A percentile compares a stretch with the other conserved stretches of the same genome.
Conservation (phyloP, 2,329 filamentous ascomycete species). For the Botryotinia globosa region DNA sequence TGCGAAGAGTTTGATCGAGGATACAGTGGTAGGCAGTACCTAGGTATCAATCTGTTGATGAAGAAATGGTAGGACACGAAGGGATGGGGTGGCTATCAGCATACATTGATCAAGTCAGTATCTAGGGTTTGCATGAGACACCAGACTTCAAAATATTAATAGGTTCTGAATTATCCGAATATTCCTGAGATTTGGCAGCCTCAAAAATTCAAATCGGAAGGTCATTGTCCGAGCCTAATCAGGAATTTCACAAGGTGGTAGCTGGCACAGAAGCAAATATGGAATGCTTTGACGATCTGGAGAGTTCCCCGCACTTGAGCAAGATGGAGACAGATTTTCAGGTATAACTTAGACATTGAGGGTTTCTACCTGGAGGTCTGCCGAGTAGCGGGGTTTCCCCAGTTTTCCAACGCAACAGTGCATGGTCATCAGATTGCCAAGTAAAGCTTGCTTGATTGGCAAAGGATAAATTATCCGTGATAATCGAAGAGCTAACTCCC, state of each 20-base stretch:
- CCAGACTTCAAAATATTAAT: conserved; percentile 43
- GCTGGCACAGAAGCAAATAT: neutral
- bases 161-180: conserved; percentile 39
- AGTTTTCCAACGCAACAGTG: conserved; percentile 3
- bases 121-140: conserved; percentile 46
- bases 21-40: conserved; percentile 41
- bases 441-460: neutral
- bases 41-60: conserved; percentile 43
- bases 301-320: neutral
- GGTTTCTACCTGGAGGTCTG: neutral
- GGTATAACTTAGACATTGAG: neutral
- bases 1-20: conserved; percentile 44
- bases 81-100: conserved; percentile 42
- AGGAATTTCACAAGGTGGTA: neutral
- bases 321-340: neutral
- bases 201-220: neutral
- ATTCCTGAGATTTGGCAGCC: neutral
- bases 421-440: conserved; percentile 14
- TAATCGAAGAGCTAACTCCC: neutral
- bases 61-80: conserved; percentile 46
- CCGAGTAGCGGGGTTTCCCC: neutral
- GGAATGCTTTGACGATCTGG: neutral
- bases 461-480: conserved; percentile 16
- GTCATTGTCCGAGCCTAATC: neutral
- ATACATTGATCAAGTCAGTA: conserved; percentile 45